phyloP scores from a whole-genome alignment of 805 yeast genomes.

The Teunomyces kruisii region DNA sequence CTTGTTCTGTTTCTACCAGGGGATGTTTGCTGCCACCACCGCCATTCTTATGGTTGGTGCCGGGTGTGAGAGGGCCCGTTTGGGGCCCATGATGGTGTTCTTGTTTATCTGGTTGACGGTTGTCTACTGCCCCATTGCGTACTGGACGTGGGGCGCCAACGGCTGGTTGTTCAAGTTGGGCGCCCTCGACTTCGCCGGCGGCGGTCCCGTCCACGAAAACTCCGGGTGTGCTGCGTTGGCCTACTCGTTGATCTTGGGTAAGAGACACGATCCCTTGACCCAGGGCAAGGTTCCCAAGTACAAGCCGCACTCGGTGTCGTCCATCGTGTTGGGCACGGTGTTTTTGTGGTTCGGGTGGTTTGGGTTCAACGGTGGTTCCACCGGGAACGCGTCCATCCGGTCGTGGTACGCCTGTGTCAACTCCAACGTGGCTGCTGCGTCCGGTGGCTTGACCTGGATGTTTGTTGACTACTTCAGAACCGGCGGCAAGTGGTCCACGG shows the following conservation, averaged over 20 bases:
- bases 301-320: conserved; percentile 90
- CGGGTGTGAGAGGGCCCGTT: conserved; percentile 94
- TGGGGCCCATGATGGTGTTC: conserved; percentile 95
- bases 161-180: conserved; percentile 90
- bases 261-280: conserved; percentile 80
- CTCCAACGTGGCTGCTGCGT: conserved; percentile 91
- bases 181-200: conserved; percentile 95
- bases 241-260: conserved; percentile 88
- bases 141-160: conserved; percentile 94
- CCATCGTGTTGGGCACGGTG: conserved; percentile 88
- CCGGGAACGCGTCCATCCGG: conserved; percentile 90
- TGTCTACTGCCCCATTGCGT: conserved; percentile 94
- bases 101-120: conserved; percentile 91
- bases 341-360: conserved; percentile 99
- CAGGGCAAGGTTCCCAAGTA: conserved; percentile 75
- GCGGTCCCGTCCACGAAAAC: conserved; percentile 95
- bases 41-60: conserved; percentile 96
- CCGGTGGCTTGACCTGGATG: conserved; percentile 95
- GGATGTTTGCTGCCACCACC: conserved; percentile 94
- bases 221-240: conserved; percentile 95
- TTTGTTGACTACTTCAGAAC: conserved; percentile 82
- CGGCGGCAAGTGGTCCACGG: conserved; percentile 88
- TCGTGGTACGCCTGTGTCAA: conserved; percentile 92
- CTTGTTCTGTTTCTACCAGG: conserved; percentile 87
- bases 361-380: conserved; percentile 98